Evolutionary conservation across 768 basidiomycete species (phyloP), one percentile per base, ranked within the genome.

Genomic region (Boletellus sp.): DNA sequence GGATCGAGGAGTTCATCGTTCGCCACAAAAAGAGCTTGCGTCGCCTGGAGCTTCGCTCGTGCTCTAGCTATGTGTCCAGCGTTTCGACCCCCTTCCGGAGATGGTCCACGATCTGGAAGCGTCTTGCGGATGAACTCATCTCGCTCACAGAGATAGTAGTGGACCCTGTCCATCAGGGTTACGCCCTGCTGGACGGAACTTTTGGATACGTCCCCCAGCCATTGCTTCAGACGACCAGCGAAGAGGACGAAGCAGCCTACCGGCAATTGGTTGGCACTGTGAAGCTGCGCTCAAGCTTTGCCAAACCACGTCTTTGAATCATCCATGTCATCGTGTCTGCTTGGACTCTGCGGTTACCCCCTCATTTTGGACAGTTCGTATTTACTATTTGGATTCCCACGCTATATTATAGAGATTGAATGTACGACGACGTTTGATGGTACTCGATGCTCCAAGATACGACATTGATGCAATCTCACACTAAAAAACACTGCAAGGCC

Each of bases 1-100:
- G 63, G 11, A 48, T 69, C 2, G 66, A 67, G 12, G 65, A 65
- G 3, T 69, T 67, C 24, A 48, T 67, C n/a, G 2, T 67, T 19
- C 61, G 67, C 13, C 67, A 67, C 56, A 69, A 69, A 43, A 45
- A 39, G 22, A 53, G 45, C 23, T 34, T 67, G 5, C 61, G 57
- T 4, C 57, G 49, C 23, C 42, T 67, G 5, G 66, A 69, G 20
- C 35, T 67, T 24, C 51, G 19, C 35, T 60, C 58, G 2, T 67
- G 67, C 32, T 42, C 61, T 1, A 69, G 59, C 42, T 69, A 67
- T 23, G 55, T 55, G 3, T 43, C 53, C n/a, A 51, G 24, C n/a
- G 6, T n/a, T 3, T 31, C 50, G 12, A 44, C 49, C n/a, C 45
- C 61, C 26, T 2, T 59, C 11, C 61, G 67, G 35, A 57, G 37